Conservation (phyloP, 2,329 filamentous ascomycete genomes). For the Botrytis fragariae region DNA sequence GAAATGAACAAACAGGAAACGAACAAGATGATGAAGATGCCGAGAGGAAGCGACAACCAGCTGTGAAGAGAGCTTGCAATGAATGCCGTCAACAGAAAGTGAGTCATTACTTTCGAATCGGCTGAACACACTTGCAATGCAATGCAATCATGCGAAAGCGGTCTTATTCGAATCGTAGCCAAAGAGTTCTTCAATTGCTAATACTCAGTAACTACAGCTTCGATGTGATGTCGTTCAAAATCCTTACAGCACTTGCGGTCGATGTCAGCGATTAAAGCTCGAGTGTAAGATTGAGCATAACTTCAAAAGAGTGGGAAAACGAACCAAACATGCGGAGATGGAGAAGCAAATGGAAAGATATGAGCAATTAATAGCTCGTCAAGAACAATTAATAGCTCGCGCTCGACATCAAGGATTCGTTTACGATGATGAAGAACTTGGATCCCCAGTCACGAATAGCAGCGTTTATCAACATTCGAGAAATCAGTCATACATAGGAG, state of each 20-base stretch:
- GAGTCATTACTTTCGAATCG: slow-evolving; percentile 40
- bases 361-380: slow-evolving; percentile 56
- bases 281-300: slow-evolving; percentile 85
- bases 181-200: slow-evolving; percentile 12
- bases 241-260: slow-evolving; percentile 72
- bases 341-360: slow-evolving; percentile 74
- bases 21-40: slow-evolving; percentile 55
- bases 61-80: slow-evolving; percentile 78
- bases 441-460: slow-evolving; percentile 59
- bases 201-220: slow-evolving; percentile 50
- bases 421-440: slow-evolving; percentile 53
- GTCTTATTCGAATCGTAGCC: neutral
- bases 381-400: slow-evolving; percentile 52
- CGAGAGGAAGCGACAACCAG: slow-evolving; percentile 63
- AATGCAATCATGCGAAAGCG: neutral
- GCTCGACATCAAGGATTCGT: slow-evolving; percentile 59
- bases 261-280: slow-evolving; percentile 76
- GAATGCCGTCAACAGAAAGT: slow-evolving; percentile 86
- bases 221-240: slow-evolving; percentile 83
- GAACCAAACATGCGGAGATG: slow-evolving; percentile 82
- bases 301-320: slow-evolving; percentile 81
- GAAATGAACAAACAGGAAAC: slow-evolving; percentile 51
- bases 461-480: slow-evolving; percentile 56
- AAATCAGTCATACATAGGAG: slow-evolving; percentile 56
- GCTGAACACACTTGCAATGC: slow-evolving; percentile 11